Evolutionary conservation across 257 asterid genomes (phyloP).

Genomic region (Solanum phureja): DNA sequence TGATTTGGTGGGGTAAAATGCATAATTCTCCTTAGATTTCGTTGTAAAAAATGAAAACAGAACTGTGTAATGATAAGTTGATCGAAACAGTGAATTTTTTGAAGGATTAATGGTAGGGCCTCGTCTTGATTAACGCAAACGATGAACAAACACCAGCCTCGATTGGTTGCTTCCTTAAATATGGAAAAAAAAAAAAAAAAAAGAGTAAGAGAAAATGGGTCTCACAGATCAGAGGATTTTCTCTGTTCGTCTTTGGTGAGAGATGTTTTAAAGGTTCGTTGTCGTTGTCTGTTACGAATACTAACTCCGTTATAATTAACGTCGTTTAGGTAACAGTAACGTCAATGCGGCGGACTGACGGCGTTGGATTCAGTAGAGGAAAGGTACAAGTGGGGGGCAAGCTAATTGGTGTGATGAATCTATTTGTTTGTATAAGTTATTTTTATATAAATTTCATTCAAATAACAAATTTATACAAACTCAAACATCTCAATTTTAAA

Average conservation of each 20-base stretch:
- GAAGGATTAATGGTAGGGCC: slow-evolving; percentile 29
- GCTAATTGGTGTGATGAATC: background rate
- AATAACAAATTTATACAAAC: too few species aligned
- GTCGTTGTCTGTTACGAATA: background rate
- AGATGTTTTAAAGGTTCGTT: background rate
- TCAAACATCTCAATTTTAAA: too few species aligned
- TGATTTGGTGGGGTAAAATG: slow-evolving; percentile 20
- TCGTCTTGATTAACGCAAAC: slow-evolving; percentile 1
- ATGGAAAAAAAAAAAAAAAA: too few species aligned
- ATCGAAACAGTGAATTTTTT: slow-evolving; percentile 25
- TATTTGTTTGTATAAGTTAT: background rate
- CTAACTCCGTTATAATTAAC: background rate
- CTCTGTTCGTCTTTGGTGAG: slow-evolving; percentile 11
- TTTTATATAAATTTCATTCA: too few species aligned
- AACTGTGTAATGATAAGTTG: slow-evolving; percentile 25
- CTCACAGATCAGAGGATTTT: slow-evolving; percentile 10
- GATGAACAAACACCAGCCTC: slow-evolving; percentile 9
- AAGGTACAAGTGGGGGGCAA: background rate
- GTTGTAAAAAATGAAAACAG: background rate
- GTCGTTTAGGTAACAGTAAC: background rate
- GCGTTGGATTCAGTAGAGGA: slow-evolving; percentile 9
- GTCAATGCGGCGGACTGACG: slow-evolving; percentile 33
- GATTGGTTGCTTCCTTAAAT: background rate
- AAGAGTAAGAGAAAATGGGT: background rate
- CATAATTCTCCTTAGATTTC: slow-evolving; percentile 47